Evolutionary conservation across 495 filamentous ascomycete species (phyloP).

Genomic region (Aspergillus ellipticus): DNA sequence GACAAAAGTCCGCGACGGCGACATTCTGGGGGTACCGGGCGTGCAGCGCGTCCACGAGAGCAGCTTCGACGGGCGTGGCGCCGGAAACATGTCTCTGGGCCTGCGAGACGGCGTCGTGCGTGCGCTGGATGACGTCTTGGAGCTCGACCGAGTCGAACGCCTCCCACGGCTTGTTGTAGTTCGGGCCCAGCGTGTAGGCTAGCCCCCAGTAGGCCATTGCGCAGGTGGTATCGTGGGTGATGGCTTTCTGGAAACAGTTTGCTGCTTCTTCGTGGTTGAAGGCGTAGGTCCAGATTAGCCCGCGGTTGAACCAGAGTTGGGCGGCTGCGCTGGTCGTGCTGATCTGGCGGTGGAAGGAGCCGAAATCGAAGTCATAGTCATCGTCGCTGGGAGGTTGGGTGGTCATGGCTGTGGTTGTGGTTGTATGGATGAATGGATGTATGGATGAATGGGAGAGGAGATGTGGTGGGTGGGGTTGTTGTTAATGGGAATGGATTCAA

Average conservation of each 20-base stretch:
- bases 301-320: constrained; percentile 27
- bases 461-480: not conserved
- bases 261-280: constrained; percentile 29
- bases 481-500: not conserved
- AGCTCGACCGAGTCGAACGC: constrained; percentile 2
- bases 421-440: not conserved
- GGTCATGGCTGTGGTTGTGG: not conserved
- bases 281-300: constrained; percentile 27
- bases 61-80: not conserved
- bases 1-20: constrained; percentile 33
- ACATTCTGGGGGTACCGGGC: not conserved
- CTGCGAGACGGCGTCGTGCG: not conserved
- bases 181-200: constrained; percentile 60
- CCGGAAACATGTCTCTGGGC: not conserved
- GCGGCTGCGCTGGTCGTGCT: constrained; percentile 31
- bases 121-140: not conserved
- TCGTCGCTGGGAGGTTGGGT: not conserved
- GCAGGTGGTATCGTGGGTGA: constrained; percentile 49
- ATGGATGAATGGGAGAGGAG: not conserved
- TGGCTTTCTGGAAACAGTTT: constrained; percentile 34
- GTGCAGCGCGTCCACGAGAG: constrained; percentile 1
- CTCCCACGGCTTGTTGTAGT: constrained; percentile 71
- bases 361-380: constrained; percentile 49
- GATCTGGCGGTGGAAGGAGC: constrained; percentile 45
- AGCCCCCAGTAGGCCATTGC: constrained; percentile 66